Percentiles rank a stretch among this genome's conserved stretches.
These are phyloP conservation scores for Dichotomopilus funicola DNA, from an alignment of 2,329 filamentous ascomycete genomes.

Conservation along the genomic window DNA sequence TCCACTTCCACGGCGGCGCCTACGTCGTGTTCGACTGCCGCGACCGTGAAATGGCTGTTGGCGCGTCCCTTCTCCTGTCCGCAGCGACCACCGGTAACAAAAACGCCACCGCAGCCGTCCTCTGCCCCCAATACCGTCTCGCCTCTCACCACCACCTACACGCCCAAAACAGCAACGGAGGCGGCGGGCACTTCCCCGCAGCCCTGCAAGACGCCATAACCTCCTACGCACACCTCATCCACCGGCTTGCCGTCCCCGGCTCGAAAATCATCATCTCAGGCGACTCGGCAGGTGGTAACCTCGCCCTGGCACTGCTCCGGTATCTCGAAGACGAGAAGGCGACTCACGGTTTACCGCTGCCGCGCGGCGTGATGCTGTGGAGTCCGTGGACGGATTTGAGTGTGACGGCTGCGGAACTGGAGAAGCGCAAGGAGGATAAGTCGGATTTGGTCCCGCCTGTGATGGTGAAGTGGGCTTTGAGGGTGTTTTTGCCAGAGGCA, in stretches of 20 bases:
- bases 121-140: background rate
- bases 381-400: background rate
- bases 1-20: background rate
- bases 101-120: background rate
- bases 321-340: background rate
- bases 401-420: background rate
- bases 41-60: background rate
- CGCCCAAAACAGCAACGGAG: background rate
- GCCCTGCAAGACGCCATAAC: background rate
- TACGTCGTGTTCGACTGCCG: background rate
- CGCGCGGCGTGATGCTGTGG: background rate
- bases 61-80: background rate
- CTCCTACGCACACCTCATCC: background rate
- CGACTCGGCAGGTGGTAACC: background rate
- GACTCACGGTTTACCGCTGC: background rate
- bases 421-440: background rate
- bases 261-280: background rate
- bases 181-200: background rate
- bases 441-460: background rate
- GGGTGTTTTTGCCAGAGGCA: background rate
- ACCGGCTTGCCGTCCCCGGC: background rate
- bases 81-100: background rate
- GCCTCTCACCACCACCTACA: background rate
- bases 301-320: background rate
- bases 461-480: background rate